A percentile compares a stretch with the other conserved stretches of the same genome.
phyloP scores from a whole-genome alignment of 768 basidiomycete genomes.

The Calvatia gigantea region DNA sequence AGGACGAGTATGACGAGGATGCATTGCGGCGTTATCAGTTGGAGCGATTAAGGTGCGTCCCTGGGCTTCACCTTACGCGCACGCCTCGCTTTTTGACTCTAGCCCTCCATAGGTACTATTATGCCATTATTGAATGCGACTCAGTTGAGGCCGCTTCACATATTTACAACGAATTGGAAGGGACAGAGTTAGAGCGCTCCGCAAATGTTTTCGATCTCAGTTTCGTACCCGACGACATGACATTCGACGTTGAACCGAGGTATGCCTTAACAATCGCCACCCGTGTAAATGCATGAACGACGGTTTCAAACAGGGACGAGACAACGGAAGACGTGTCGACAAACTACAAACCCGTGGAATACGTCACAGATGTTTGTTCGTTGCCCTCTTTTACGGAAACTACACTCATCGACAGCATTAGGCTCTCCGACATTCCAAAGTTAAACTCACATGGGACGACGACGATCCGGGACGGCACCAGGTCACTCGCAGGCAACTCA shows the following conservation, averaged over 20 bases:
- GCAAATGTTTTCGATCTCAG: conserved; percentile 96
- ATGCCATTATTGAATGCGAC: conserved; percentile 91
- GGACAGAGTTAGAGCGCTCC: conserved; percentile 93
- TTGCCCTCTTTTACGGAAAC: neutral
- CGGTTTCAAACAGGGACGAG: conserved; percentile 63
- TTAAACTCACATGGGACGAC: conserved; percentile 97
- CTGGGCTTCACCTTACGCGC: neutral
- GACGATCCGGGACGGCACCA: conserved; percentile 88
- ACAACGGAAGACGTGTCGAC: conserved; percentile 61
- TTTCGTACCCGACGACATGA: conserved; percentile 88
- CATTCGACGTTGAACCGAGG: conserved; percentile 76
- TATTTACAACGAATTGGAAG: conserved; percentile 83
- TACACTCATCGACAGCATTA: conserved; percentile 23
- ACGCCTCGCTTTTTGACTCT: neutral
- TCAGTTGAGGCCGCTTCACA: conserved; percentile 71
- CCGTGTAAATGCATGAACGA: neutral
- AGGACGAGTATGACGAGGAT: conserved; percentile 83
- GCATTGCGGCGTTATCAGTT: conserved; percentile 89
- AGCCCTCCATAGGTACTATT: conserved; percentile 71
- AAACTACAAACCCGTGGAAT: conserved; percentile 77
- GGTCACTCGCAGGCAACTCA: conserved; percentile 73
- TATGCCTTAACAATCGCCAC: conserved; percentile 22
- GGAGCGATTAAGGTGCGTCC: conserved; percentile 78
- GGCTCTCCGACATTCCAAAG: conserved; percentile 97
- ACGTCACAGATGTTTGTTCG: conserved; percentile 81